Evolutionary conservation across 2,329 filamentous ascomycete genomes (phyloP).

Genomic region (Sclerotinia trifoliorum): DNA sequence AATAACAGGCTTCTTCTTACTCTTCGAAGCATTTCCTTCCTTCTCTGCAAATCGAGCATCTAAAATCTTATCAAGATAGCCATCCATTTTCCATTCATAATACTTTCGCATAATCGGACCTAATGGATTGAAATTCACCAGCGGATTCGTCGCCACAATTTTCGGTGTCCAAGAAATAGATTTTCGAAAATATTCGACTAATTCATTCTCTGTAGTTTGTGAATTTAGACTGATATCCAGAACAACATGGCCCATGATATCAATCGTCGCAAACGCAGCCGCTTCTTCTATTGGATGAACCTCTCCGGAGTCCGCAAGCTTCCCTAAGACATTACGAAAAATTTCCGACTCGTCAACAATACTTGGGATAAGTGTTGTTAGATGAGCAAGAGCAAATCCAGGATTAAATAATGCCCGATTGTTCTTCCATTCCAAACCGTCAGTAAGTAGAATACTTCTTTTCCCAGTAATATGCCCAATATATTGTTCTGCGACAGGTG

Average conservation of each 20-base stretch:
- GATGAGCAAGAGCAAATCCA: constrained; percentile 31
- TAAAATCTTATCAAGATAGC: constrained; percentile 30
- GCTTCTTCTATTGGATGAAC: constrained; percentile 30
- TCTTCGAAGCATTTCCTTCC: constrained; percentile 12
- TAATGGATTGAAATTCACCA: constrained; percentile 27
- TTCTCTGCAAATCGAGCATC: constrained; percentile 28
- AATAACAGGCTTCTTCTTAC: constrained; percentile 28
- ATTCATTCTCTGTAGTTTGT: constrained; percentile 27
- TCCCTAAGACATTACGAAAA: constrained; percentile 24
- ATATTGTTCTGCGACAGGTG: background rate
- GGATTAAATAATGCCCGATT: constrained; percentile 32
- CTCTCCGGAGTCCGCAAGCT: constrained; percentile 28
- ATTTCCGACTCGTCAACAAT: constrained; percentile 31
- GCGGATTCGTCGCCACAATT: constrained; percentile 26
- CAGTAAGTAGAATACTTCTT: constrained; percentile 28
- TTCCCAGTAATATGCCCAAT: constrained; percentile 24
- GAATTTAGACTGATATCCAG: constrained; percentile 27
- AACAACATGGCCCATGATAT: constrained; percentile 31
- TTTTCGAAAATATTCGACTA: constrained; percentile 29
- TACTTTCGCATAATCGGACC: constrained; percentile 28
- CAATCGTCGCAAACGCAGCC: constrained; percentile 30
- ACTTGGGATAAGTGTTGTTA: constrained; percentile 27
- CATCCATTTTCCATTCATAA: constrained; percentile 32
- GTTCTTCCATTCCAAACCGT: constrained; percentile 33
- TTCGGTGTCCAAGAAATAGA: constrained; percentile 29